Evolutionary conservation across 148 eudicot species (phyloP).

Genomic region (Polygonum aviculare): DNA sequence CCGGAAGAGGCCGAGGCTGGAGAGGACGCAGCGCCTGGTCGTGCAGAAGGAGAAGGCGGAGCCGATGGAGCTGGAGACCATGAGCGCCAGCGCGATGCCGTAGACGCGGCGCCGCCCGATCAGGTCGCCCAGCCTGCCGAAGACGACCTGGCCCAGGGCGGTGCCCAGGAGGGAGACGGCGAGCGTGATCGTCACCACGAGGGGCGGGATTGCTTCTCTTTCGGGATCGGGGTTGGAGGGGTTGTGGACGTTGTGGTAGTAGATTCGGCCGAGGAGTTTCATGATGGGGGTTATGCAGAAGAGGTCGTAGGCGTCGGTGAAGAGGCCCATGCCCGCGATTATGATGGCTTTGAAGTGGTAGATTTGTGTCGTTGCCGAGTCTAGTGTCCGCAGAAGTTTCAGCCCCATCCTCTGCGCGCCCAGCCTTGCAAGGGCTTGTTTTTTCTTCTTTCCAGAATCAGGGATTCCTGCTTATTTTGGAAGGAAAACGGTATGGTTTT

Average conservation of each 20-base stretch:
- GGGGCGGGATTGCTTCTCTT: conserved; percentile 10
- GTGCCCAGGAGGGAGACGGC: conserved; percentile 37
- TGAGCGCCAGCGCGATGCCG: conserved; percentile 33
- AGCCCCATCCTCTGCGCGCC: conserved; percentile 26
- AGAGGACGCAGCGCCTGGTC: conserved; percentile 23
- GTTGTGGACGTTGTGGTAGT: conserved; percentile 20
- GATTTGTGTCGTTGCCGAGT: conserved; percentile 46
- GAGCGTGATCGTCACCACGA: conserved; percentile 23
- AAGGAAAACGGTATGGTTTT: not conserved
- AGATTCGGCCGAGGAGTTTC: conserved; percentile 38
- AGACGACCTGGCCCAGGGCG: conserved; percentile 39
- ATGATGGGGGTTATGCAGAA: conserved; percentile 44
- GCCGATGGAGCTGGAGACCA: conserved; percentile 46
- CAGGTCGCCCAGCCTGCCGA: conserved; percentile 44
- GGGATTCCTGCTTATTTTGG: not conserved
- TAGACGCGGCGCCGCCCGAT: conserved; percentile 39
- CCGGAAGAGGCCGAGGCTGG: conserved; percentile 36
- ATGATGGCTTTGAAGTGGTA: conserved; percentile 66
- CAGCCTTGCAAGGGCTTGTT: no score
- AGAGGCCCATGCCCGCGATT: conserved; percentile 69
- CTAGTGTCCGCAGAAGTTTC: conserved; percentile 44
- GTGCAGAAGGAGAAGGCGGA: conserved; percentile 45
- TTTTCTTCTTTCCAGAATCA: not conserved
- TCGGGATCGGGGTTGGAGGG: not conserved
- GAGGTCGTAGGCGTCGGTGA: conserved; percentile 64